Evolutionary conservation across 2,329 filamentous ascomycete genomes (phyloP).

Genomic region (Capronia americana): DNA sequence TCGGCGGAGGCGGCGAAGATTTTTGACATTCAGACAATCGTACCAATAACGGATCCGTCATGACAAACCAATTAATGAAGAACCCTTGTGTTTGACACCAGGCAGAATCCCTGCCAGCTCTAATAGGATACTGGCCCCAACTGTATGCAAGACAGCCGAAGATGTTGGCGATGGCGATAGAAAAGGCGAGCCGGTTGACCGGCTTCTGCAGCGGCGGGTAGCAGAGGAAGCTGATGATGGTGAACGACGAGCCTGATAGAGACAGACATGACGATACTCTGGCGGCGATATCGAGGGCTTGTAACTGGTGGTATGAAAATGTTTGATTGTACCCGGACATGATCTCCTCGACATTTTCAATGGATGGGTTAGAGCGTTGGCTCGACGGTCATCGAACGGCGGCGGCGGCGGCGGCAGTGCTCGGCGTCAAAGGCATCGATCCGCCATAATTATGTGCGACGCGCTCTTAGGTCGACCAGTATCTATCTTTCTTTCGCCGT

Average conservation of each 20-base stretch:
- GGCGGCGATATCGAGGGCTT: slow-evolving; percentile 29
- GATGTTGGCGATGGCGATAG: slow-evolving; percentile 30
- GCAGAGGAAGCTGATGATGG: slow-evolving; percentile 29
- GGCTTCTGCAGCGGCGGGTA: slow-evolving; percentile 31
- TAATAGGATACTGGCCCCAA: slow-evolving; percentile 30
- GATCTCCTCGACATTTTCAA: slow-evolving; percentile 21
- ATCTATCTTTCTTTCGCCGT: neutral
- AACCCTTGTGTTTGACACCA: slow-evolving; percentile 31
- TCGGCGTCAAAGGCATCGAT: neutral
- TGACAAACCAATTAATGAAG: slow-evolving; percentile 35
- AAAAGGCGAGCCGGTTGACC: slow-evolving; percentile 35
- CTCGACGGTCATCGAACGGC: neutral
- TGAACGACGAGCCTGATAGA: slow-evolving; percentile 26
- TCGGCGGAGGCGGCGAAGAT: neutral
- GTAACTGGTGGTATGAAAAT: slow-evolving; percentile 21
- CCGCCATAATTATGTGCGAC: neutral
- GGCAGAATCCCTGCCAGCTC: slow-evolving; percentile 25
- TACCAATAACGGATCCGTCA: slow-evolving; percentile 34
- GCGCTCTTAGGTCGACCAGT: neutral
- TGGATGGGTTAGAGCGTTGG: neutral
- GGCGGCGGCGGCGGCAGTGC: too few relatives aligned
- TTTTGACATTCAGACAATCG: neutral
- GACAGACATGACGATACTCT: slow-evolving; percentile 31
- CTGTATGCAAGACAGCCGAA: slow-evolving; percentile 30
- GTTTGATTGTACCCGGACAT: slow-evolving; percentile 28